Evolutionary conservation across 2,329 filamentous ascomycete genomes (phyloP).

Genomic region (Ilyonectria destructans): DNA sequence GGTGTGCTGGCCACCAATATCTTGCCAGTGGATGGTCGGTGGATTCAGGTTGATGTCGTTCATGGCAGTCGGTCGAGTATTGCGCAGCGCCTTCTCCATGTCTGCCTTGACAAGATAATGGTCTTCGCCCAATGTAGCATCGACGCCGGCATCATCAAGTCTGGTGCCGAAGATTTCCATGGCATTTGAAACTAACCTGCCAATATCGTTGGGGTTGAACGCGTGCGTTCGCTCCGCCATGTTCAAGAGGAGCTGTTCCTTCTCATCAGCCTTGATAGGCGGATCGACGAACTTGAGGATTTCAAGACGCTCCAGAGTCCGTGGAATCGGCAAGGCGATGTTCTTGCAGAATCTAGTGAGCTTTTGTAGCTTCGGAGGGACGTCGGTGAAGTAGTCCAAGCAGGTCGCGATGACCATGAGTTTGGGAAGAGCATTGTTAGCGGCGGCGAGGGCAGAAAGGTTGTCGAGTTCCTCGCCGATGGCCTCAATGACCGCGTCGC

Average conservation of each 20-base stretch:
- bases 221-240: constrained; percentile 87
- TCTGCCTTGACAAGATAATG: constrained; percentile 63
- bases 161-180: constrained; percentile 49
- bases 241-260: constrained; percentile 68
- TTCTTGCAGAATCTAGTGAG: constrained; percentile 76
- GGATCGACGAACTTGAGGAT: constrained; percentile 78
- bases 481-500: constrained; percentile 65
- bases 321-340: constrained; percentile 84
- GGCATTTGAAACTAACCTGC: constrained; percentile 68
- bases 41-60: constrained; percentile 91
- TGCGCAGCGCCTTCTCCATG: constrained; percentile 76
- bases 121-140: constrained; percentile 33
- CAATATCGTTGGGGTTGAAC: constrained; percentile 85
- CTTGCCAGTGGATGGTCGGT: constrained; percentile 87
- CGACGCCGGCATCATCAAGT: constrained; percentile 42
- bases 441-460: constrained; percentile 61
- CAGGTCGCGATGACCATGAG: constrained; percentile 85
- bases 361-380: constrained; percentile 79
- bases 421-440: constrained; percentile 61
- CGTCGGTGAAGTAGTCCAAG: constrained; percentile 77
- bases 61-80: constrained; percentile 88
- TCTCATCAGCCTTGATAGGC: constrained; percentile 63
- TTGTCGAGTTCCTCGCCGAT: constrained; percentile 71
- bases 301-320: constrained; percentile 78
- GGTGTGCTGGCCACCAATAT: constrained; percentile 88